Evolutionary conservation across 495 filamentous ascomycete genomes (phyloP).

Genomic region (Penicillium pulvis): DNA sequence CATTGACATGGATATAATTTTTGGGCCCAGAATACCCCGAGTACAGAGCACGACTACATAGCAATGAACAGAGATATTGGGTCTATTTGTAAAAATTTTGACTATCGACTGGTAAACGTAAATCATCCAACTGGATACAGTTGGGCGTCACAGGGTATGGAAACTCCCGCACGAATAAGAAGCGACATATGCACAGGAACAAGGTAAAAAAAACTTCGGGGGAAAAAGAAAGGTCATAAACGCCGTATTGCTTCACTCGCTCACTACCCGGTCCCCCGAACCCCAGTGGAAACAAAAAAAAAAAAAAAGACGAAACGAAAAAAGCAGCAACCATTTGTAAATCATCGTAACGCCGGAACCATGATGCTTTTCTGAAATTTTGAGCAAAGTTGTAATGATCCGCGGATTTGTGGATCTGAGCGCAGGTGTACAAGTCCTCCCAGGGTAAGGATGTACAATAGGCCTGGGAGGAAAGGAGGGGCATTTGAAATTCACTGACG

Average conservation of each 20-base stretch:
- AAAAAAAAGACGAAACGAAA: slow-evolving; percentile 6
- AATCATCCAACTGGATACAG: slow-evolving; percentile 12
- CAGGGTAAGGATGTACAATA: background rate
- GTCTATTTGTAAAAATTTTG: slow-evolving; percentile 13
- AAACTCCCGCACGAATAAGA: slow-evolving; percentile 17
- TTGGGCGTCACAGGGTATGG: slow-evolving; percentile 24
- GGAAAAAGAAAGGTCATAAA: slow-evolving; percentile 27
- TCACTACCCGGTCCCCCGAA: slow-evolving; percentile 26
- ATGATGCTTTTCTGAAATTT: slow-evolving; percentile 32
- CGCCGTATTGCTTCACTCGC: slow-evolving; percentile 27
- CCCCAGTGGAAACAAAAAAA: slow-evolving; percentile 15
- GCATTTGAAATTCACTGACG: background rate
- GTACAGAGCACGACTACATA: background rate
- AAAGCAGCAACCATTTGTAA: slow-evolving; percentile 3
- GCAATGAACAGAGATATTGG: background rate
- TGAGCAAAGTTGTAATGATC: slow-evolving; percentile 1
- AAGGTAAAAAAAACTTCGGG: slow-evolving; percentile 9
- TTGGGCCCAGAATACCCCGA: background rate
- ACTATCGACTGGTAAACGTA: slow-evolving; percentile 18
- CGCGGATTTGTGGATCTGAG: background rate
- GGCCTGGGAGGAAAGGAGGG: background rate
- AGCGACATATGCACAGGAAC: slow-evolving; percentile 23
- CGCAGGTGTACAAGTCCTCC: slow-evolving; percentile 1
- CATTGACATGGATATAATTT: background rate
- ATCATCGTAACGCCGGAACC: slow-evolving; percentile 24